These are phyloP conservation scores for Sabuloglossum arenarium DNA, from an alignment of 495 filamentous ascomycete species.

Conservation along the genomic window DNA sequence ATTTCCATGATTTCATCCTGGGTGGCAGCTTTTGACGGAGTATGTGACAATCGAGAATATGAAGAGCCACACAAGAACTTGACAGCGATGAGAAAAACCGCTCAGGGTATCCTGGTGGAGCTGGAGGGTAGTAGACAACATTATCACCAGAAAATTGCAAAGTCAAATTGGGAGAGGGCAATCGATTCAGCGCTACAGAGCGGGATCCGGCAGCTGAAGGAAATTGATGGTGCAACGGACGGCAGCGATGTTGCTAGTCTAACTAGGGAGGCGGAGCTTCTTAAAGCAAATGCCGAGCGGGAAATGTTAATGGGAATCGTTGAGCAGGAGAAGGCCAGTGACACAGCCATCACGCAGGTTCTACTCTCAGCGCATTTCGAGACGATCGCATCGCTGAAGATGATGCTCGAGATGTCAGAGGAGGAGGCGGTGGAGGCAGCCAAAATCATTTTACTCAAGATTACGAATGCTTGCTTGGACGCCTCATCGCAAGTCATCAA, in stretches of 20 bases:
- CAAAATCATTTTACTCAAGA: constrained; percentile 52
- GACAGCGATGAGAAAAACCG: constrained; percentile 61
- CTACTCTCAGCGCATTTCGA: constrained; percentile 84
- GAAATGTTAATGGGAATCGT: constrained; percentile 58
- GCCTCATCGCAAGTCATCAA: constrained; percentile 69
- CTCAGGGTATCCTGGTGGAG: constrained; percentile 70
- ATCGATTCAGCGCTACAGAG: constrained; percentile 76
- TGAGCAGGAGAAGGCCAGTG: constrained; percentile 66
- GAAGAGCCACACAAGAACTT: constrained; percentile 46
- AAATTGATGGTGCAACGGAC: constrained; percentile 48
- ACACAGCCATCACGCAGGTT: constrained; percentile 55
- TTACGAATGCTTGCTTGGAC: constrained; percentile 53
- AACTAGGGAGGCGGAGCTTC: constrained; percentile 58
- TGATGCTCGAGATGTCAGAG: constrained; percentile 61
- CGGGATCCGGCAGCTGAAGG: constrained; percentile 54
- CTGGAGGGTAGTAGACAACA: constrained; percentile 76
- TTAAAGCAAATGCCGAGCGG: constrained; percentile 64
- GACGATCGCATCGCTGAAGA: constrained; percentile 58
- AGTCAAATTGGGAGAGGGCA: constrained; percentile 65
- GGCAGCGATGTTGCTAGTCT: constrained; percentile 50
- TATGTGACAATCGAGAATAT: constrained; percentile 47
- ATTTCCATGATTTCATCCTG: constrained; percentile 70
- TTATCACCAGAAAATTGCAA: constrained; percentile 61
- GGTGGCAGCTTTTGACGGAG: constrained; percentile 79
- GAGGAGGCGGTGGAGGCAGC: constrained; percentile 64